phyloP scores from a whole-genome alignment of 2,329 filamentous ascomycete species.

The Trichoderma harzianum region DNA sequence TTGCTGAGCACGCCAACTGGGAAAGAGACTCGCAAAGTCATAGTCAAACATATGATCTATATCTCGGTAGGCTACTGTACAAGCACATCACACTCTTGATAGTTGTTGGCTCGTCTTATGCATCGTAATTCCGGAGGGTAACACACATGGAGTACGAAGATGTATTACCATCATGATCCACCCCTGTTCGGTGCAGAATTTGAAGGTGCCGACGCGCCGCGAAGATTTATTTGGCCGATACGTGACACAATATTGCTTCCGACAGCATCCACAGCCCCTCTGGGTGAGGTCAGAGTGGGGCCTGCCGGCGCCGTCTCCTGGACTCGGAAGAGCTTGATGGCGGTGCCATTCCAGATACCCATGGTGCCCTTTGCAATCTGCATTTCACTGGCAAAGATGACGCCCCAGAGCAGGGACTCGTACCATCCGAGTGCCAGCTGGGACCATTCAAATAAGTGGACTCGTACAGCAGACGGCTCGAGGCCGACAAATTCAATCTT shows the following conservation, averaged over 20 bases:
- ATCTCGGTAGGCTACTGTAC: neutral
- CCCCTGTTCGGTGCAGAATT: conserved; percentile 19
- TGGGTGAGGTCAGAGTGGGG: conserved; percentile 76
- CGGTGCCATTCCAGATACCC: conserved; percentile 90
- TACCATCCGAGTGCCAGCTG: conserved; percentile 91
- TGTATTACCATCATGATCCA: conserved; percentile 7
- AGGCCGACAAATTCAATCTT: conserved; percentile 65
- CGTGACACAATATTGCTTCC: conserved; percentile 85
- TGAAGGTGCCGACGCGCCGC: conserved; percentile 40
- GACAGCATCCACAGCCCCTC: conserved; percentile 89
- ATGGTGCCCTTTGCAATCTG: conserved; percentile 80
- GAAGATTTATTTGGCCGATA: conserved; percentile 76
- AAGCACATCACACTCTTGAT: neutral
- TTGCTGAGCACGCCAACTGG: neutral
- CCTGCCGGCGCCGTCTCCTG: conserved; percentile 79
- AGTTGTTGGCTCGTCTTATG: neutral
- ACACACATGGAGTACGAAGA: neutral
- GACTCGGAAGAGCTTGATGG: conserved; percentile 83
- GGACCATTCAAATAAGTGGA: conserved; percentile 94
- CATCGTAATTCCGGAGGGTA: neutral
- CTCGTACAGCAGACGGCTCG: conserved; percentile 69
- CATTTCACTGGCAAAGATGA: conserved; percentile 89
- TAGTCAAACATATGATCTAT: neutral
- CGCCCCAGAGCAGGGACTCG: conserved; percentile 88
- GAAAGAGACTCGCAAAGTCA: neutral